Base-by-base conservation (phyloP, 805 yeast genomes). In the Pichia sporocuriosa region DNA sequence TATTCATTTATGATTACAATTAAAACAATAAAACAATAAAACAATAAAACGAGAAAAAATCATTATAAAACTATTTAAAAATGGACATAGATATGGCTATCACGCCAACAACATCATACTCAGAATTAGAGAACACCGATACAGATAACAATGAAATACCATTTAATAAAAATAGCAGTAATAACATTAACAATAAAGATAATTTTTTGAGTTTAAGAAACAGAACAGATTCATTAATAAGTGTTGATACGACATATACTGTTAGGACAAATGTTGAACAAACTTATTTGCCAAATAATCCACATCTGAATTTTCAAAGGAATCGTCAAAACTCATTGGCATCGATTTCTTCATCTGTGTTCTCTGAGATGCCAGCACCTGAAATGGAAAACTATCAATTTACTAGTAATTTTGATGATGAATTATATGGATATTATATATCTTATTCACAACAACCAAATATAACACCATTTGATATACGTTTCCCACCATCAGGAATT, bases 401-500 rank as follows among this genome's bases (percentile, higher is more conserved):
- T 37, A 60, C 72, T 1, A 56, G 55, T 4, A 53, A 47, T 6
- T 75, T 75, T 47, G 76, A 77, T 49, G 63, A 60, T 19, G 52
- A 72, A 12, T 57, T 80, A 20, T 52, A 68, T 50, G 66, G 65
- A 30, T 63, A 68, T 4, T 79, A 78, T 51, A 73, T 72, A 39
- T 52, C 62, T 8, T 65, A 73, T 42, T 69, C 73, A 13, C 67
- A 67, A 36, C 76, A 72, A 51, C 87, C 88, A 6, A 73, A 76
- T 26, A 65, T 70, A 7, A 81, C 89, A 0, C 89, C 89, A 0
- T 81, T 81, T 54, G 79, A 79, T 48, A 72, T 75, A 15, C 56
- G 67, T 32, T 72, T 73, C 52, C 88, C 87, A 7, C 87, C 88
- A 0, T 69, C 80, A 1, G 87, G 87, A 1, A 69, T 81, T 4